Evolutionary conservation across 2,329 filamentous ascomycete genomes (phyloP).

Genomic region (Aspergillus sp.): DNA sequence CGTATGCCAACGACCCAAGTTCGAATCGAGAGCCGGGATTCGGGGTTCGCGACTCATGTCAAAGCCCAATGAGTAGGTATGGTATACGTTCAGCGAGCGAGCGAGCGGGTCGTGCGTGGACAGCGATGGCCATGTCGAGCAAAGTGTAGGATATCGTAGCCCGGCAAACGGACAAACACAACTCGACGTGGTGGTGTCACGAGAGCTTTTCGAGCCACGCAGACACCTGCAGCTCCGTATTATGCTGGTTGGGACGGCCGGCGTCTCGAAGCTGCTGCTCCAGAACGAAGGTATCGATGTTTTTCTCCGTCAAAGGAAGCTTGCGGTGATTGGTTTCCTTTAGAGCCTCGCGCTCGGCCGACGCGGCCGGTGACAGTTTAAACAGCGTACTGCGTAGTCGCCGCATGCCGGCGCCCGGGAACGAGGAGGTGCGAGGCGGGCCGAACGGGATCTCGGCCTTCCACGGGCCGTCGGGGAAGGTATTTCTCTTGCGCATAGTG

Average conservation of each 20-base stretch:
- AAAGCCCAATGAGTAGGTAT: no score
- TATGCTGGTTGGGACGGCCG: constrained; percentile 46
- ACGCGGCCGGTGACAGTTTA: constrained; percentile 23
- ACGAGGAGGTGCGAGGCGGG: constrained; percentile 19
- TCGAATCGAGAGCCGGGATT: no score
- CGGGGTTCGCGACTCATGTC: no score
- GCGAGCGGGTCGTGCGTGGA: no score
- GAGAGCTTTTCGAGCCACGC: constrained; percentile 63
- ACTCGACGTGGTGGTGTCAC: constrained; percentile 19
- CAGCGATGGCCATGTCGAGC: neutral
- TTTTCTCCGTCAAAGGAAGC: constrained; percentile 26
- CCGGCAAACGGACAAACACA: constrained; percentile 15
- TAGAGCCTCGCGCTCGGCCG: constrained; percentile 26
- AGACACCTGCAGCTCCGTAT: constrained; percentile 60
- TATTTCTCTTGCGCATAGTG: constrained; percentile 15
- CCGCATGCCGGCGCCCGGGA: constrained; percentile 21
- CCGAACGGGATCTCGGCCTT: constrained; percentile 24
- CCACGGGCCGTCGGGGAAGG: constrained; percentile 19
- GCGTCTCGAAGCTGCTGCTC: constrained; percentile 40
- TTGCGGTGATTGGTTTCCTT: constrained; percentile 28
- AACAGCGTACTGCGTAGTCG: constrained; percentile 27
- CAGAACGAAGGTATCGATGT: constrained; percentile 27
- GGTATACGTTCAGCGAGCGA: no score
- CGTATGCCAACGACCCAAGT: no score
- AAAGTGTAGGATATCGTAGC: constrained; percentile 7